Percentiles rank a stretch among this genome's conserved stretches.
phyloP scores from a whole-genome alignment of 192 early-diverging fungal species.

The Coemansia sp. region DNA sequence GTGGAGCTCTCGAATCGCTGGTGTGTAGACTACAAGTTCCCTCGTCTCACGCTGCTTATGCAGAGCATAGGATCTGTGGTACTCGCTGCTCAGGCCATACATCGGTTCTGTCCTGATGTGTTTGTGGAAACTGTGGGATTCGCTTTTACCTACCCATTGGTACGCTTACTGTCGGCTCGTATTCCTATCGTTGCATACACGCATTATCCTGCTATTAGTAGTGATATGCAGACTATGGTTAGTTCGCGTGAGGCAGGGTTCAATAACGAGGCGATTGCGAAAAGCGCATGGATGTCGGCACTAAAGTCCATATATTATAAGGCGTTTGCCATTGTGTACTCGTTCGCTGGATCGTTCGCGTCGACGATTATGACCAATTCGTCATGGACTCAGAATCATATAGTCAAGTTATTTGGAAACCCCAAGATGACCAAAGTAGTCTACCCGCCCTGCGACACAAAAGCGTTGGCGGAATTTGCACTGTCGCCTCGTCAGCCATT shows the following conservation, averaged over 20 bases:
- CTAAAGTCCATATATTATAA: constrained; percentile 68
- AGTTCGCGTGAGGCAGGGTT: constrained; percentile 60
- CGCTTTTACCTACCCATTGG: constrained; percentile 89
- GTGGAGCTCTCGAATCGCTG: constrained; percentile 63
- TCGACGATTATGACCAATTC: constrained; percentile 94
- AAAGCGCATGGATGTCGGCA: constrained; percentile 48
- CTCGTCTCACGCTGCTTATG: constrained; percentile 76
- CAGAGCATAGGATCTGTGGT: constrained; percentile 84
- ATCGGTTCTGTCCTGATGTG: constrained; percentile 69
- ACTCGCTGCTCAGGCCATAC: constrained; percentile 75
- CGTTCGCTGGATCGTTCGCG: constrained; percentile 73
- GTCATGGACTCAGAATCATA: constrained; percentile 91
- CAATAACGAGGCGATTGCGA: constrained; percentile 69
- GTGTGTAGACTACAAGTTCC: constrained; percentile 74
- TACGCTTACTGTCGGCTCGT: constrained; percentile 59
- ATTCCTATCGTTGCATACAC: constrained; percentile 79
- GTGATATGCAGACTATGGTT: constrained; percentile 85
- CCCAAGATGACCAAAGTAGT: constrained; percentile 64
- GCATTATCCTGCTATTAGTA: constrained; percentile 95
- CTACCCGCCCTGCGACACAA: constrained; percentile 94
- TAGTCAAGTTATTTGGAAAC: constrained; percentile 78
- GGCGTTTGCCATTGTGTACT: constrained; percentile 76
- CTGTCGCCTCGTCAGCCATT: constrained; percentile 59
- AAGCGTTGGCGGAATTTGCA: constrained; percentile 59
- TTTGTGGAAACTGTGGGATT: constrained; percentile 94